Evolutionary conservation across 2,329 filamentous ascomycete species (phyloP), one percentile per base, ranked within the genome.

Genomic region (Alternaria arbusti): DNA sequence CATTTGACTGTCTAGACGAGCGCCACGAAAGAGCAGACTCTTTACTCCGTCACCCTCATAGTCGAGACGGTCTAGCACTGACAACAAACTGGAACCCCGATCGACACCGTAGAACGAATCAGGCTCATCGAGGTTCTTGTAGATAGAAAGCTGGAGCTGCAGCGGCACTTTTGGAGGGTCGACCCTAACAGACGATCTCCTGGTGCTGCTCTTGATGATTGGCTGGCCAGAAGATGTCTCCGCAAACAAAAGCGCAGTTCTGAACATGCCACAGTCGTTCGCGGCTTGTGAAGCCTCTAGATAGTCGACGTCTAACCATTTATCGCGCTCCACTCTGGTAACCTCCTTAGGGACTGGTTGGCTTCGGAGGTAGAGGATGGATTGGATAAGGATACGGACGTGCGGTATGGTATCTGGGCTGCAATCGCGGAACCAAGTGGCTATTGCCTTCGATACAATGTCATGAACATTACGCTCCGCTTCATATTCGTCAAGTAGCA

Each of bases 41-140:
- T 96, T 97, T 54, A 90, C 85, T 0, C 94, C 94, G 70, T 97
- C 91, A 54, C 90, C 90, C 80, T 99, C 96, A 75, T 97, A 95
- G 69, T 97, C 93, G 5, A 98, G 86, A 10, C 92, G 90, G 54
- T 91, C 88, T 62, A 98, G 84, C 1, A 98, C 91, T 11, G 91
- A 93, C 15, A 87, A 84, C 15, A 99, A 82, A 61, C 89, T 94
- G 7, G 93, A 87, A 44, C 88, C 88, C 78, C 96, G 91, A 45
- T 92, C 88, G 8, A 97, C 86, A 5, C 96, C 96, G 75, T 99
- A 99, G 78, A 97, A 99, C 1, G 94, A 91, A 78, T 99, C 96
- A 2, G 94, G 95, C 73, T 99, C 96, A 74, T 97, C 94, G 50
- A 99, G 91, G 64, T 93, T 95, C 75, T 93, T 91, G 77, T 96